A percentile compares a stretch with the other conserved stretches of the same genome.
Conservation (phyloP, 1,139 yeast species). For the Protomyces arabidopsidicola region DNA sequence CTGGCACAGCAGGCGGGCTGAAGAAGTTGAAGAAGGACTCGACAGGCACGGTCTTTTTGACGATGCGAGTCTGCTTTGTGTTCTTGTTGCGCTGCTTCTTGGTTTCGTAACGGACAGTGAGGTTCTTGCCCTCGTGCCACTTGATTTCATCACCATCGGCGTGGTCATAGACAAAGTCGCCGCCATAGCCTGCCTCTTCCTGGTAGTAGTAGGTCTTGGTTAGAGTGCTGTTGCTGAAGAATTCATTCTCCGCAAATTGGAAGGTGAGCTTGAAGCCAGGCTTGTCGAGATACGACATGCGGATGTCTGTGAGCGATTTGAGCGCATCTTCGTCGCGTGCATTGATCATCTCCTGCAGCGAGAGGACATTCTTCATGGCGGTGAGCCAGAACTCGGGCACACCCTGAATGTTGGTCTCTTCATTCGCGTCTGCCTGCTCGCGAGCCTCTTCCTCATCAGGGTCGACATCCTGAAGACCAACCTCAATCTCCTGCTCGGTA, state of each 20-base stretch:
- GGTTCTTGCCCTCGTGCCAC: slow-evolving; percentile 81
- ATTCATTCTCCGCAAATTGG: slow-evolving; percentile 71
- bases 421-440: slow-evolving; percentile 39
- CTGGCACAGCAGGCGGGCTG: slow-evolving; percentile 82
- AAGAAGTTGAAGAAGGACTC: slow-evolving; percentile 95
- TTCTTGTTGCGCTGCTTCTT: slow-evolving; percentile 97
- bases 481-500: slow-evolving; percentile 66
- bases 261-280: slow-evolving; percentile 90
- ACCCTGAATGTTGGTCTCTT: slow-evolving; percentile 48
- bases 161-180: slow-evolving; percentile 94
- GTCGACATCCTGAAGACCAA: slow-evolving; percentile 51
- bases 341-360: slow-evolving; percentile 77
- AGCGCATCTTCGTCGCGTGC: slow-evolving; percentile 89
- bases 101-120: slow-evolving; percentile 82
- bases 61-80: slow-evolving; percentile 93
- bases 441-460: slow-evolving; percentile 39
- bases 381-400: slow-evolving; percentile 96
- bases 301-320: slow-evolving; percentile 61
- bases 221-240: slow-evolving; percentile 64
- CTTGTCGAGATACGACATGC: slow-evolving; percentile 72
- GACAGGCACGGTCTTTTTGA: slow-evolving; percentile 86
- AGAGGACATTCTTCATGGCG: slow-evolving; percentile 79
- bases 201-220: slow-evolving; percentile 89
- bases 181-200: slow-evolving; percentile 88
- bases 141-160: slow-evolving; percentile 86